These are phyloP conservation scores for Mortierella sp. DNA, from an alignment of 371 early-diverging fungal genomes.

Conservation along the genomic window DNA sequence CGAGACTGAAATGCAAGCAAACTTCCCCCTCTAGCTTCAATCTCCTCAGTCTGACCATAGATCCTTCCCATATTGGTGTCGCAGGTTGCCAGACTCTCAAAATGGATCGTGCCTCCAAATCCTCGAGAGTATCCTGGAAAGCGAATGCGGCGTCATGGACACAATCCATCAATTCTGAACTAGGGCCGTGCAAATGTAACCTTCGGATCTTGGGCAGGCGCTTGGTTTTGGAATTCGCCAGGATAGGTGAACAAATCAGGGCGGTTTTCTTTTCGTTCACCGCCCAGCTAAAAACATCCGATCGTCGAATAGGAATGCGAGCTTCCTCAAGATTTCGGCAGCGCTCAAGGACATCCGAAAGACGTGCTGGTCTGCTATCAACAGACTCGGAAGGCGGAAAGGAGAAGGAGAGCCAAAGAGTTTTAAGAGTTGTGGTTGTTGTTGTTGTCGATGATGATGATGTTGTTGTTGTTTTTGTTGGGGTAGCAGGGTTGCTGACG, in stretches of 20 bases:
- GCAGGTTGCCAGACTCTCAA: constrained; percentile 41
- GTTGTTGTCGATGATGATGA: not conserved
- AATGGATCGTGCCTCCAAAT: constrained; percentile 30
- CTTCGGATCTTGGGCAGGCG: constrained; percentile 20
- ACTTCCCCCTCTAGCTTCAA: constrained; percentile 37
- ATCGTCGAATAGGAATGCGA: constrained; percentile 32
- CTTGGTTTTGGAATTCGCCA: constrained; percentile 29
- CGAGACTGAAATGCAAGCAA: constrained; percentile 39
- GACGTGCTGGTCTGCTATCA: constrained; percentile 13
- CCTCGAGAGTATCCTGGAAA: constrained; percentile 40
- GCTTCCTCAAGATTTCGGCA: constrained; percentile 33
- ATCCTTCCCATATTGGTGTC: constrained; percentile 25
- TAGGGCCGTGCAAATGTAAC: constrained; percentile 36
- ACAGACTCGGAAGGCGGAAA: constrained; percentile 24
- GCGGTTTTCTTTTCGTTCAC: constrained; percentile 23
- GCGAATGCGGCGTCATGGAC: constrained; percentile 41
- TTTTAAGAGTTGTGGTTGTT: constrained; percentile 3
- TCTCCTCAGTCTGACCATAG: constrained; percentile 18
- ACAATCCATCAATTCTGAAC: constrained; percentile 40
- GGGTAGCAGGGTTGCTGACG: not conserved
- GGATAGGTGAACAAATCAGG: constrained; percentile 42
- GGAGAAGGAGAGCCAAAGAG: constrained; percentile 22
- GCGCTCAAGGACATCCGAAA: constrained; percentile 21
- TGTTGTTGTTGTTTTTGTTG: not conserved
- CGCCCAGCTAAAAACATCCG: constrained; percentile 43